A percentile compares a stretch with the other conserved stretches of the same genome.
Evolutionary conservation across 768 basidiomycete genomes (phyloP).

Genomic region (Panellus pusillus): DNA sequence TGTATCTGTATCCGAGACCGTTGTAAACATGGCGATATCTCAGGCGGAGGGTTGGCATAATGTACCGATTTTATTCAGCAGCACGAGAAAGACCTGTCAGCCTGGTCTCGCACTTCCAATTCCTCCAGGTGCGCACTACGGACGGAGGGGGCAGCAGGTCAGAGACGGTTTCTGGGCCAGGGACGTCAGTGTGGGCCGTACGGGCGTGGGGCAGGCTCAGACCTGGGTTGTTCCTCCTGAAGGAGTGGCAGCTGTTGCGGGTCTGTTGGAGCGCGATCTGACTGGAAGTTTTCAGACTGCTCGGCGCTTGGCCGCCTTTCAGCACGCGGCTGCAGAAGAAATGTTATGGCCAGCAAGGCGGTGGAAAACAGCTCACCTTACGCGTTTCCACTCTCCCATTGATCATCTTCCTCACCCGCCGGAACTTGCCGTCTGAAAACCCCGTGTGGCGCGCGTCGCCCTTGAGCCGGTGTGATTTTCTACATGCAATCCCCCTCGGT

Average conservation of each 20-base stretch:
- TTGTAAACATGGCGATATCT: neutral
- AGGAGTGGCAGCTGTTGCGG: conserved; percentile 13
- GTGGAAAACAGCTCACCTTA: neutral
- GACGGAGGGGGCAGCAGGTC: conserved; percentile 67
- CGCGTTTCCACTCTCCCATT: conserved; percentile 44
- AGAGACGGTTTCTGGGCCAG: too few species aligned
- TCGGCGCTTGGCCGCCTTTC: too few species aligned
- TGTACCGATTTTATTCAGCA: conserved; percentile 89
- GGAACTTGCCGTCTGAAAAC: conserved; percentile 44
- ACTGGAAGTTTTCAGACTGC: too few species aligned
- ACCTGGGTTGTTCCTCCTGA: neutral
- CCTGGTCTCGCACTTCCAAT: conserved; percentile 39
- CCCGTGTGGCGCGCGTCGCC: conserved; percentile 32
- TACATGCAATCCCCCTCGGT: too few species aligned
- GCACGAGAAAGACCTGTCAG: conserved; percentile 60
- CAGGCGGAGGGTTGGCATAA: conserved; percentile 16
- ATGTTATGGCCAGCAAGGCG: conserved; percentile 23
- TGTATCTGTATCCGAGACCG: conserved; percentile 50
- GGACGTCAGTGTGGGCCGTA: too few species aligned
- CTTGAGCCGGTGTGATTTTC: conserved; percentile 19
- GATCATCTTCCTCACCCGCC: conserved; percentile 37
- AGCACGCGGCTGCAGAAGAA: conserved; percentile 4
- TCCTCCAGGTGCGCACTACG: conserved; percentile 66
- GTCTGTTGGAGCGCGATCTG: conserved; percentile 19
- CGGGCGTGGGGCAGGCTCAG: too few species aligned